A percentile compares a stretch with the other conserved stretches of the same genome.
phyloP scores from a whole-genome alignment of 2,329 filamentous ascomycete species.

The Botrytis fabae region DNA sequence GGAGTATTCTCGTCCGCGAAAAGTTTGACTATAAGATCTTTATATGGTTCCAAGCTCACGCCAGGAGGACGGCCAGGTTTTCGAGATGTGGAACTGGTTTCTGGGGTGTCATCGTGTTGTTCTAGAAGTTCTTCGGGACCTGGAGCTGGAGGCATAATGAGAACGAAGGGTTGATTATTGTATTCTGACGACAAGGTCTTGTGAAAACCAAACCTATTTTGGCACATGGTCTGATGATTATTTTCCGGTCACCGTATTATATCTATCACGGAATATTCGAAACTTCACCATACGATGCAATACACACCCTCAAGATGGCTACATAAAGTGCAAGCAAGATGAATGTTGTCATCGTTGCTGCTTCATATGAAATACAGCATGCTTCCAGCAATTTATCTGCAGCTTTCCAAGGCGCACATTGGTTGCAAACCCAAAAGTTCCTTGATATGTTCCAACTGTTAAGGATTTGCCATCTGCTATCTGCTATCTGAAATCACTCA shows the following conservation, averaged over 20 bases:
- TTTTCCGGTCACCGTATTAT: background rate
- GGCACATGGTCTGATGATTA: background rate
- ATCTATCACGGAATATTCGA: background rate
- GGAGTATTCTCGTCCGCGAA: slow-evolving; percentile 34
- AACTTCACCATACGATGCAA: background rate
- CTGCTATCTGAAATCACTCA: background rate
- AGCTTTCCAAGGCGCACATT: background rate
- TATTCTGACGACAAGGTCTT: slow-evolving; percentile 11
- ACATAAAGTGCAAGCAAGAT: background rate
- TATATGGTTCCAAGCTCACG: slow-evolving; percentile 36
- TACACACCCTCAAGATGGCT: background rate
- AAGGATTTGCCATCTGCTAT: background rate
- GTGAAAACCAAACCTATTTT: slow-evolving; percentile 5
- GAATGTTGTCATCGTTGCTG: background rate
- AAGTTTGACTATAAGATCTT: slow-evolving; percentile 36
- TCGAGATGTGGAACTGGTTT: slow-evolving; percentile 12
- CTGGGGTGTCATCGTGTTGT: background rate
- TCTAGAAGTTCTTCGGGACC: background rate
- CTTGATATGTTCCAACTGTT: background rate
- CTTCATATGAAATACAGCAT: background rate
- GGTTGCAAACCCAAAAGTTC: background rate
- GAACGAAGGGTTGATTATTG: background rate
- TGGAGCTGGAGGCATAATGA: slow-evolving; percentile 6
- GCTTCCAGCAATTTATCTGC: background rate
- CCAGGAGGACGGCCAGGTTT: slow-evolving; percentile 36